phyloP scores from a whole-genome alignment of 139 green algal genomes.

The Chlamydomonas sp. region DNA sequence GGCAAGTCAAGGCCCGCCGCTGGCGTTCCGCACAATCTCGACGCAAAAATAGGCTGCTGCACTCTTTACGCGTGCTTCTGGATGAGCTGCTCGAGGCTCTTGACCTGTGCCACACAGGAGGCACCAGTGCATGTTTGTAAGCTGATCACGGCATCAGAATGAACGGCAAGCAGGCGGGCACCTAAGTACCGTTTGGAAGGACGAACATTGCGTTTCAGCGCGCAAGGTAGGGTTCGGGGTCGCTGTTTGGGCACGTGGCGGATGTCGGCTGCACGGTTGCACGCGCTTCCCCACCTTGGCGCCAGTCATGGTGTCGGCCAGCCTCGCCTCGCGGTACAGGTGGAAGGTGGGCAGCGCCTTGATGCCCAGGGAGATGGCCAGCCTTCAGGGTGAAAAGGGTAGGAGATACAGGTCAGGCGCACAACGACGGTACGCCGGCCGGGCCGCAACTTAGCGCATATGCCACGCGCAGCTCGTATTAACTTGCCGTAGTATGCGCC shows the following conservation, averaged over 20 bases:
- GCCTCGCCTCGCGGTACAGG: constrained; percentile 15
- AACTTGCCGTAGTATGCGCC: background rate
- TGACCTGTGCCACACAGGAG: background rate
- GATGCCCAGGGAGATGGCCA: constrained; percentile 37
- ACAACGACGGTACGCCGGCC: background rate
- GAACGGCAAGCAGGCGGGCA: background rate
- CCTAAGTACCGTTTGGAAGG: background rate
- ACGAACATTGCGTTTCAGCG: background rate
- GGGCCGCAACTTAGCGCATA: background rate
- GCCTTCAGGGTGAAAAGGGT: background rate
- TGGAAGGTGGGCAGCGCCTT: constrained; percentile 46
- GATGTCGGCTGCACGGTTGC: background rate
- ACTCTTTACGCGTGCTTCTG: background rate
- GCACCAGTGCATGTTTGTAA: background rate
- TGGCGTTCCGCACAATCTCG: too few species aligned
- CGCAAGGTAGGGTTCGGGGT: too few species aligned
- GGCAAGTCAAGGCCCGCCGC: too few species aligned
- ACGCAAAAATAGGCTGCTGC: too few species aligned
- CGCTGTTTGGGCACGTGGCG: background rate
- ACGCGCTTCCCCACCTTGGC: constrained; percentile 10
- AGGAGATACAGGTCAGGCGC: background rate
- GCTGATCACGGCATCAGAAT: too few species aligned
- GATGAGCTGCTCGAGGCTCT: constrained; percentile 9
- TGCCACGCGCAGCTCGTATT: background rate
- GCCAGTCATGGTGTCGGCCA: constrained; percentile 25